Evolutionary conservation across 352 stramenopile species (phyloP), one percentile per base, ranked within the genome.

Genomic region (Globisporangium radiosum): DNA sequence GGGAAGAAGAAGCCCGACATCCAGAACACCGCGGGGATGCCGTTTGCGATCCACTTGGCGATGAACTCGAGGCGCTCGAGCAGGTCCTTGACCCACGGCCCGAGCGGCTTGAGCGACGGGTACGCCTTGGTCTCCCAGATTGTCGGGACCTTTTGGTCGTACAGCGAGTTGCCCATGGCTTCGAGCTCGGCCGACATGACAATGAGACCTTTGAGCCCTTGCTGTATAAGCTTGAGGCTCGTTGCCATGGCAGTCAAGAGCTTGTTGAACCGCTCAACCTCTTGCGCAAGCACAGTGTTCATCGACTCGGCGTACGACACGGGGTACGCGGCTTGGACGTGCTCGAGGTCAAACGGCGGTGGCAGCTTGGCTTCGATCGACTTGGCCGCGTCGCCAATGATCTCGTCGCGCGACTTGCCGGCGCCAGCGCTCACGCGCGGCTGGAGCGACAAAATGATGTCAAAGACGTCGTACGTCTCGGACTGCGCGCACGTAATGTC

Each of bases 201-300:
- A 4, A 95, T 86, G 11, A 95, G 64, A 0, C 86, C 81, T 43
- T 90, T 86, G 4, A 95, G 57, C 0, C 77, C 86, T 48, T 80
- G 75, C 52, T 94, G 85, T 0, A 95, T 57, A 59, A 77, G 77
- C 42, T 78, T 73, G 2, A 94, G 74, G 38, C 81, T 88, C 7
- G 73, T 72, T 13, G 73, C 61, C 68, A 95, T 88, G 19, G 90
- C 69, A 3, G 54, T 61, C 13, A 95, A 64, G 15, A 95, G 70
- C 39, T 85, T 83, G 62, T 95, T 95, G 60, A 89, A 95, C 11
- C 85, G 81, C 65, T 92, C 76, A 1, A 90, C 80, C 54, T 95
- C 86, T 47, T 95, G 86, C 3, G 88, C 90, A 3, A 98, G 64
- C 25, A 98, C 93, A 1, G 92, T 98, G 75, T 98, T 98, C 93